Base-by-base conservation (phyloP, 345 rosid species). In the Triadica sebifera region DNA sequence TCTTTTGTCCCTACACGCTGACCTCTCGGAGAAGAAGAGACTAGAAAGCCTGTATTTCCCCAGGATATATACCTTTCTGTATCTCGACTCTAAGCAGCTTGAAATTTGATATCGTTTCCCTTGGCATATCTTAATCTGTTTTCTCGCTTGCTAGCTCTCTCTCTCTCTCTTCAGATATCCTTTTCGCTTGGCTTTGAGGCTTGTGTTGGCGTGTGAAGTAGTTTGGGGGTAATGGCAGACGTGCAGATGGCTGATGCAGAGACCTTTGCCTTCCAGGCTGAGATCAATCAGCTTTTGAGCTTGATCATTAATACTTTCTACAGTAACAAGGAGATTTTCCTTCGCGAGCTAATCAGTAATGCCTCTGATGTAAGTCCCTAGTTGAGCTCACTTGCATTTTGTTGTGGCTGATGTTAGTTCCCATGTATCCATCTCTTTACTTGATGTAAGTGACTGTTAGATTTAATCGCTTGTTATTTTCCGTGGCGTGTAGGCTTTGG, bases 221-320 rank as follows among this genome's bases (percentile, higher is more conserved):
- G 65, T 56, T 57, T 24, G 52, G 1, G 12, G 43, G 17, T 3
- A 55, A 91, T 84, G 98, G 95, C 89, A 65, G 92, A 93, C 13
- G 87, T 86, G 6, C 88, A 87, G 68, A 88, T 91, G 91, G 94
- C 84, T 22, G 97, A 90, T 2, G 88, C 85, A 0, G 98, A 94
- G 89, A 92, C 97, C 34, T 93, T 93, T 45, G 97, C 98, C 0
- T 93, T 93, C 77, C 98, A 93, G 69, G 97, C 98, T 0, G 95
- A 93, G 87, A 93, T 93, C 72, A 93, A 93, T 81, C 97, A 93
- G 85, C 89, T 91, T 25, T 72, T 90, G 46, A 87, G 93, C 77
- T 78, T 91, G 85, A 93, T 93, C 80, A 93, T 93, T 85, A 93
- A 93, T 67, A 93, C 97, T 50, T 93, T 93, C 83, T 90, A 93